Percentiles rank a stretch among this genome's conserved stretches.
phyloP scores from a whole-genome alignment of 2,329 filamentous ascomycete genomes.

The Bipolaris zeicola region DNA sequence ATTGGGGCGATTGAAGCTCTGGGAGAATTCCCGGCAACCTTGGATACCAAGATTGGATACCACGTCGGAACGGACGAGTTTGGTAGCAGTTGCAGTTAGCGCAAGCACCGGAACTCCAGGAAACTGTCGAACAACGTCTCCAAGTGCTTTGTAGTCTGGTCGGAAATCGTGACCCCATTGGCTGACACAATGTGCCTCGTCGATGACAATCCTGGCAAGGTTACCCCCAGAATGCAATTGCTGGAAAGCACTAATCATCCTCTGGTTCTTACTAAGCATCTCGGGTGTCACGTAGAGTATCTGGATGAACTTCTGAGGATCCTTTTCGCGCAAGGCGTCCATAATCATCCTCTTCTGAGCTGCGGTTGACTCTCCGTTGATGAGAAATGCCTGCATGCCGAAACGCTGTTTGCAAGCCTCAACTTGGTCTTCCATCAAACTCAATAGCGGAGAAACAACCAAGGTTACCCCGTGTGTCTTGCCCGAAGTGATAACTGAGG shows the following conservation, averaged over 20 bases:
- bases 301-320: slow-evolving; percentile 78
- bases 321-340: slow-evolving; percentile 63
- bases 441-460: slow-evolving; percentile 92
- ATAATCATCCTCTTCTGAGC: slow-evolving; percentile 71
- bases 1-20: slow-evolving; percentile 98
- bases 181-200: slow-evolving; percentile 98
- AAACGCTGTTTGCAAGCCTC: slow-evolving; percentile 71
- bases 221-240: slow-evolving; percentile 71
- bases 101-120: slow-evolving; percentile 89
- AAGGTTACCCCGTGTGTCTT: slow-evolving; percentile 85
- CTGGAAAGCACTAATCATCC: slow-evolving; percentile 69
- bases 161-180: slow-evolving; percentile 99
- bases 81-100: slow-evolving; percentile 90
- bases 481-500: slow-evolving; percentile 80
- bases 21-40: slow-evolving; percentile 77
- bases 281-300: slow-evolving; percentile 95
- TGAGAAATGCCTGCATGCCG: slow-evolving; percentile 76
- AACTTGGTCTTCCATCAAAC: slow-evolving; percentile 97
- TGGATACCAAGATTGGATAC: slow-evolving; percentile 88
- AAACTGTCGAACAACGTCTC: slow-evolving; percentile 73
- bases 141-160: slow-evolving; percentile 89
- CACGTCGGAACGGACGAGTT: slow-evolving; percentile 89
- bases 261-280: slow-evolving; percentile 84
- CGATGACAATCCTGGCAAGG: slow-evolving; percentile 90
- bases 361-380: slow-evolving; percentile 75